Percentiles rank a stretch among this genome's conserved stretches.
phyloP scores from a whole-genome alignment of 148 eudicot genomes.

The Suaeda aralocaspica region DNA sequence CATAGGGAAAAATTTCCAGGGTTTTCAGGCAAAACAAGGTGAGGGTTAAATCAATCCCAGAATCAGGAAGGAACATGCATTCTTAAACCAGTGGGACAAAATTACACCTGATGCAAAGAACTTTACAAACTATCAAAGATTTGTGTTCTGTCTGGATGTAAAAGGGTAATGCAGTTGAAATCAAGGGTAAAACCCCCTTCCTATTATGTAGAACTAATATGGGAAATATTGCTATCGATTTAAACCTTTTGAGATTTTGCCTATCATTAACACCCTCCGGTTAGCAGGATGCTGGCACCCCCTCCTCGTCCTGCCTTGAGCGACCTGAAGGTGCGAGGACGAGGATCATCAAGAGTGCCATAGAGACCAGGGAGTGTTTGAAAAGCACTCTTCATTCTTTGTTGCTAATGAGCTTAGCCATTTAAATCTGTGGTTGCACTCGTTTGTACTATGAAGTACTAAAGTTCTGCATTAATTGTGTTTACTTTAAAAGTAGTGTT shows the following conservation, averaged over 20 bases:
- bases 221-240: conserved; percentile 31
- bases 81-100: conserved; percentile 42
- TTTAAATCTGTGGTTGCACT: not conserved
- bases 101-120: conserved; percentile 49
- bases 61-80: conserved; percentile 47
- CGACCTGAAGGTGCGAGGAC: not conserved
- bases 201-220: conserved; percentile 36
- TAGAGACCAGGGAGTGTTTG: conserved; percentile 8
- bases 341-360: conserved; percentile 6
- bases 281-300: conserved; percentile 22
- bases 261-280: conserved; percentile 28
- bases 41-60: conserved; percentile 37
- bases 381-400: conserved; percentile 16
- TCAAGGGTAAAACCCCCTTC: conserved; percentile 37
- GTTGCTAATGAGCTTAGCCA: not conserved
- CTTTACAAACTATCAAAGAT: conserved; percentile 38
- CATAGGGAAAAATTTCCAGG: conserved; percentile 42
- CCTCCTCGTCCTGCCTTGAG: conserved; percentile 13
- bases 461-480: too few relatives aligned
- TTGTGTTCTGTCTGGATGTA: conserved; percentile 32
- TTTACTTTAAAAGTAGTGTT: not conserved
- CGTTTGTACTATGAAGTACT: too few relatives aligned
- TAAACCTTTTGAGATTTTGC: conserved; percentile 29
- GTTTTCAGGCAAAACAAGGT: conserved; percentile 29
- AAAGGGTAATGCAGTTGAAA: conserved; percentile 30